Evolutionary conservation across 768 basidiomycete genomes (phyloP).

Genomic region (Pleurotus pulmonarius): DNA sequence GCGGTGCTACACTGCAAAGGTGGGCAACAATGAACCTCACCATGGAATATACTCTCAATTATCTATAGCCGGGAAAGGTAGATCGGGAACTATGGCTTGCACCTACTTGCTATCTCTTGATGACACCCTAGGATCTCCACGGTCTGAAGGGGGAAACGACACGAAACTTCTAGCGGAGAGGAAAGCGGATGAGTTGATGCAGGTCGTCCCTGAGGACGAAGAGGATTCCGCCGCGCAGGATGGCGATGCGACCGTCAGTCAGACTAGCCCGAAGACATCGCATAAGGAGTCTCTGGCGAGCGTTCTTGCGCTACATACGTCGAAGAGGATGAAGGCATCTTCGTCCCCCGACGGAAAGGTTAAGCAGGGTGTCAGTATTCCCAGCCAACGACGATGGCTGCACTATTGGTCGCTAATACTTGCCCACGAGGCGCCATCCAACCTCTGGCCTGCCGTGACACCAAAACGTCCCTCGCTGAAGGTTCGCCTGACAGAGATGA

Average conservation of each 20-base stretch:
- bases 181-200: conserved; percentile 46
- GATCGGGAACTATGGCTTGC: conserved; percentile 85
- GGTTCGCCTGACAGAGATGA: conserved; percentile 55
- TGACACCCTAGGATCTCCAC: conserved; percentile 41
- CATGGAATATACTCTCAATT: no score
- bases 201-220: conserved; percentile 42
- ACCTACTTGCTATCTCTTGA: conserved; percentile 69
- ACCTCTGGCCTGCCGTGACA: conserved; percentile 36
- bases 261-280: background rate
- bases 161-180: conserved; percentile 44
- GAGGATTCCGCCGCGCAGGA: conserved; percentile 12
- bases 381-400: conserved; percentile 76
- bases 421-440: conserved; percentile 47
- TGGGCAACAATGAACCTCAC: conserved; percentile 16
- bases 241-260: background rate
- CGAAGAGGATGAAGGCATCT: conserved; percentile 59
- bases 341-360: conserved; percentile 25
- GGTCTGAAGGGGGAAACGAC: conserved; percentile 41
- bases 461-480: conserved; percentile 28
- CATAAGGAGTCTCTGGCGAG: conserved; percentile 42
- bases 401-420: conserved; percentile 75
- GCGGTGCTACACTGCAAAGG: conserved; percentile 90
- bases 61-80: conserved; percentile 67
- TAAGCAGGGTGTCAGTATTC: conserved; percentile 71
- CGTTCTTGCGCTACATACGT: conserved; percentile 67